Evolutionary conservation across 495 filamentous ascomycete species (phyloP).

Genomic region (Xylaria castorea): DNA sequence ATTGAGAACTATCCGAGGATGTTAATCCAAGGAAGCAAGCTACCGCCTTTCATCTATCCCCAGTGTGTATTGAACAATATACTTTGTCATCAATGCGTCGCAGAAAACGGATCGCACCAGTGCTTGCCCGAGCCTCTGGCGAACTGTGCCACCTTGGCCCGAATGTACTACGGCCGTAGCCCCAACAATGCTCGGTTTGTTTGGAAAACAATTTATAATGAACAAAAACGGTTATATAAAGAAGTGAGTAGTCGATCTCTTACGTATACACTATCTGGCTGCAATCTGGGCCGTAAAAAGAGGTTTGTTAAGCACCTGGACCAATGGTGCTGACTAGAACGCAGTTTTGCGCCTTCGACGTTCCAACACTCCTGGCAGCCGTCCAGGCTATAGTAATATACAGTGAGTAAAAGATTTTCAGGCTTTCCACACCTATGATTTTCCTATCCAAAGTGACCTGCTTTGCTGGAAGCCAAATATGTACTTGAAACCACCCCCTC

Average conservation of each 20-base stretch:
- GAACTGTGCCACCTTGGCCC: conserved; percentile 3
- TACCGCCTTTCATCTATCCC: conserved; percentile 29
- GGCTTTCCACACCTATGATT: not conserved
- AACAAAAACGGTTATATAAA: not conserved
- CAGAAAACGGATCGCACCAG: conserved; percentile 21
- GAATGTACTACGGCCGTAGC: not conserved
- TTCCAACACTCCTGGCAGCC: conserved; percentile 9
- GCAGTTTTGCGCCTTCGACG: not conserved
- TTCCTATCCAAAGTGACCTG: not conserved
- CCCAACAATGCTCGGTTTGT: not conserved
- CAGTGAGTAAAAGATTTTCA: not conserved
- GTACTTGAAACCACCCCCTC: not conserved
- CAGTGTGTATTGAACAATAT: conserved; percentile 18
- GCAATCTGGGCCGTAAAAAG: not conserved
- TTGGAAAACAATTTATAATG: conserved; percentile 7
- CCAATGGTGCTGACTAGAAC: not conserved
- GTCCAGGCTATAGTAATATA: conserved; percentile 5
- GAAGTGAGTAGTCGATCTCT: not conserved
- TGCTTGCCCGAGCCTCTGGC: conserved; percentile 25
- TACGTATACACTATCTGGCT: not conserved
- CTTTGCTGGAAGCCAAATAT: not conserved
- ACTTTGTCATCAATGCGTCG: conserved; percentile 14
- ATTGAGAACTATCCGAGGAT: conserved; percentile 22
- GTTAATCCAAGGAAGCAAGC: conserved; percentile 21
- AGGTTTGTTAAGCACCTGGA: not conserved